These are phyloP conservation scores for Pelargonium fulgidum DNA, from an alignment of 441 rosid species.

Conservation along the genomic window DNA sequence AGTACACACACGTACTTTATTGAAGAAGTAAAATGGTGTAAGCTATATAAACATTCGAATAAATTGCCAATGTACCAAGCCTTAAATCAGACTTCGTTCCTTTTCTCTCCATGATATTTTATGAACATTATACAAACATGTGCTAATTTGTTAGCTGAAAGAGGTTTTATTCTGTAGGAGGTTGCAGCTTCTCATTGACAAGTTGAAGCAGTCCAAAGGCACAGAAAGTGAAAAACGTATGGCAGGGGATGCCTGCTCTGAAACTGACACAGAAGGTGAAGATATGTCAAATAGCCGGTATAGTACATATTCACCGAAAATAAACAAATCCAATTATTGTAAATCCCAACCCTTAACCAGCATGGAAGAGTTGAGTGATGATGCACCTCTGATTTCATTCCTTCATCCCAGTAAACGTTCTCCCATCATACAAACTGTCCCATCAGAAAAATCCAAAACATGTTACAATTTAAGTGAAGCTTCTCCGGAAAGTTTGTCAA, in stretches of 20 bases:
- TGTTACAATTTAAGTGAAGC: slow-evolving; percentile 25
- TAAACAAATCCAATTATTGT: slow-evolving; percentile 32
- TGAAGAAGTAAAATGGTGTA: slow-evolving; percentile 12
- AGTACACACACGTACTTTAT: slow-evolving; percentile 17
- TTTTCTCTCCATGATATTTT: neutral
- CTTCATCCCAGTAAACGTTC: slow-evolving; percentile 37
- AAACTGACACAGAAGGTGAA: slow-evolving; percentile 81
- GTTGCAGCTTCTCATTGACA: slow-evolving; percentile 56
- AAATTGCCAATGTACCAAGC: neutral
- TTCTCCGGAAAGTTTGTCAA: slow-evolving; percentile 34
- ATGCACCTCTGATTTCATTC: slow-evolving; percentile 54
- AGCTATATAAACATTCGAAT: neutral
- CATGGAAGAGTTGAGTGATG: slow-evolving; percentile 43
- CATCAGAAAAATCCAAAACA: slow-evolving; percentile 26
- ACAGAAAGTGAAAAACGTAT: slow-evolving; percentile 31
- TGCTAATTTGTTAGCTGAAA: slow-evolving; percentile 14
- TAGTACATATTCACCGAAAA: slow-evolving; percentile 33
- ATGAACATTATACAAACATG: neutral
- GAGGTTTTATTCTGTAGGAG: slow-evolving; percentile 41
- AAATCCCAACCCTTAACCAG: slow-evolving; percentile 30
- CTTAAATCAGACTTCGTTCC: neutral
- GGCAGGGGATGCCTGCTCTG: slow-evolving; percentile 59
- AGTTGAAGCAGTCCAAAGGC: slow-evolving; percentile 41
- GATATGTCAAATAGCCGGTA: slow-evolving; percentile 36
- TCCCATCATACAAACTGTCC: slow-evolving; percentile 25